Conservation (phyloP, 306 rosid species). For the Bauhinia variegata region DNA sequence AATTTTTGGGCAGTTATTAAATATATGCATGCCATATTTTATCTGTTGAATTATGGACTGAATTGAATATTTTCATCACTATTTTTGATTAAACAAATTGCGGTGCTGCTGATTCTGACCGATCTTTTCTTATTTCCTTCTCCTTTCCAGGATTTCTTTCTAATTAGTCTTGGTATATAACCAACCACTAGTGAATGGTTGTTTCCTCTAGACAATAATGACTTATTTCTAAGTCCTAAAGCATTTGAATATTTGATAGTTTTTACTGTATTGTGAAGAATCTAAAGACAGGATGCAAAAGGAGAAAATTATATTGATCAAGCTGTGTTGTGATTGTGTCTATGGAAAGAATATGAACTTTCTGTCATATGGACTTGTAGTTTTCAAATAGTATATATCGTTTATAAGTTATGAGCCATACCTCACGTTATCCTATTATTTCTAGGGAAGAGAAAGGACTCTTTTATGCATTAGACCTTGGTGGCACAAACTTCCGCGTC, state of each 20-base stretch:
- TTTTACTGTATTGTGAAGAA: constrained; percentile 16
- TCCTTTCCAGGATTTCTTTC: constrained; percentile 7
- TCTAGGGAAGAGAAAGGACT: constrained; percentile 85
- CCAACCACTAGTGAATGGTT: neutral
- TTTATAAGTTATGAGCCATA: neutral
- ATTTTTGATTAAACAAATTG: neutral
- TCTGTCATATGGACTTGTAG: neutral
- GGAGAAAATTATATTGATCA: constrained; percentile 15
- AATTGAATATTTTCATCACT: too few relatives aligned
- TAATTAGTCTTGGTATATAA: neutral
- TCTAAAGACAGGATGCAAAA: constrained; percentile 5
- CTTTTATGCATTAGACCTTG: constrained; percentile 94
- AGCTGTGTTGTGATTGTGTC: constrained; percentile 6
- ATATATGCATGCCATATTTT: neutral
- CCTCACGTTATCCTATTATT: constrained; percentile 26
- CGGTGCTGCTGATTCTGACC: neutral
- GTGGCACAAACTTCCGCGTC: constrained; percentile 95
- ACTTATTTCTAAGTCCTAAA: neutral
- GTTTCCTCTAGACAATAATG: neutral
- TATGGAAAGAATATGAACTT: neutral
- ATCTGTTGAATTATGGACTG: too few relatives aligned
- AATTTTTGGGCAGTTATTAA: neutral
- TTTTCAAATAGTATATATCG: neutral
- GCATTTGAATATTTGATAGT: constrained; percentile 19
- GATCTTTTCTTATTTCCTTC: neutral